phyloP scores from a whole-genome alignment of 805 yeast species.

The Saccharomycopsis sp. region DNA sequence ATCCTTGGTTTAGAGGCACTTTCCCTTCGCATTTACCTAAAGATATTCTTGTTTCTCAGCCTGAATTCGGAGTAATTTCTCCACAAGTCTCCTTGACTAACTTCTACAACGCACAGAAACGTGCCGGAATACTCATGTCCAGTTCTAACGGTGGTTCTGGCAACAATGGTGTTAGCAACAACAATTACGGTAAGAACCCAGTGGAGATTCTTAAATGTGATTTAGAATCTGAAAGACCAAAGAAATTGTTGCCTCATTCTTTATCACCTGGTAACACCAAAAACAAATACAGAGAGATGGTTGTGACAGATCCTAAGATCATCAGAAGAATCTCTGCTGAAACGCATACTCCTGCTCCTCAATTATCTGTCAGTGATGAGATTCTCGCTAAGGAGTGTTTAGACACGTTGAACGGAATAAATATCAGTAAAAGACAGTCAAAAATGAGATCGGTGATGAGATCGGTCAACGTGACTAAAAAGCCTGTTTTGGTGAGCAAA shows the following conservation, averaged over 20 bases:
- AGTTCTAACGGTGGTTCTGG: constrained; percentile 61
- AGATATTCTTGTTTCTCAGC: constrained; percentile 55
- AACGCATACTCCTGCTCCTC: constrained; percentile 28
- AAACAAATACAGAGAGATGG: constrained; percentile 74
- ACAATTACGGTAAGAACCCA: constrained; percentile 42
- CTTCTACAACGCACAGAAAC: constrained; percentile 57
- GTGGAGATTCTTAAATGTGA: constrained; percentile 66
- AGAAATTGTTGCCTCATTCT: constrained; percentile 73
- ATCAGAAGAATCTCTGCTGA: constrained; percentile 31
- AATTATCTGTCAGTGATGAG: constrained; percentile 32
- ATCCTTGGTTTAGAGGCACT: constrained; percentile 81
- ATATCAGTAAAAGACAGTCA: constrained; percentile 39
- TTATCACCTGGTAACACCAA: constrained; percentile 90
- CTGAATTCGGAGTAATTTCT: constrained; percentile 50
- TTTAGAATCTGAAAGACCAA: constrained; percentile 61
- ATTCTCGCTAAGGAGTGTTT: constrained; percentile 41
- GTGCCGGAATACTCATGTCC: constrained; percentile 60
- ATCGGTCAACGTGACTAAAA: constrained; percentile 28
- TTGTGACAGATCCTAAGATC: constrained; percentile 27
- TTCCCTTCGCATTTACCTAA: constrained; percentile 70
- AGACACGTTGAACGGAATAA: constrained; percentile 39
- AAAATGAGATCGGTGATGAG: constrained; percentile 29
- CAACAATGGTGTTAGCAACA: constrained; percentile 52
- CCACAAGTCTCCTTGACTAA: constrained; percentile 59
- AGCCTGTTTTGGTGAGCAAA: constrained; percentile 74